Conservation (phyloP, 1,284 basidiomycete species). For the Cryptococcus neoformans region DNA sequence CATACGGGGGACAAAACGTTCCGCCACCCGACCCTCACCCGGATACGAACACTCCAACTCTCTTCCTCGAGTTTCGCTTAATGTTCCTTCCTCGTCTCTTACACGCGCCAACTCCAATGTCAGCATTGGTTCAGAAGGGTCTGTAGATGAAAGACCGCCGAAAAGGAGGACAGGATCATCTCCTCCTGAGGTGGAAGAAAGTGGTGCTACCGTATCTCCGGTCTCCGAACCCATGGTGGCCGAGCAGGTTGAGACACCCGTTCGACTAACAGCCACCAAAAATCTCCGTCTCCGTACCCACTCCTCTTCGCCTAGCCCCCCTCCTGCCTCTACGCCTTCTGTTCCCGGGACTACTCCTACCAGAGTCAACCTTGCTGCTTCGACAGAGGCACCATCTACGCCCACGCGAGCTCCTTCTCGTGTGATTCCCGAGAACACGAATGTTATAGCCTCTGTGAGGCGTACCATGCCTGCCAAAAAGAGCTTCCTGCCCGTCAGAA, state of each 20-base stretch:
- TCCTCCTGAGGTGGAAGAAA: neutral
- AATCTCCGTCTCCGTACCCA: constrained; percentile 9
- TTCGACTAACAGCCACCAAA: neutral
- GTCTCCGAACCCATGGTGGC: neutral
- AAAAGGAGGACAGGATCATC: constrained; percentile 6
- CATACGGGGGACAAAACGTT: constrained; percentile 17
- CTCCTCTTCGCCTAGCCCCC: constrained; percentile 1
- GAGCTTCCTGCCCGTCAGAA: constrained; percentile 14
- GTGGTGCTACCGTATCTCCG: constrained; percentile 3
- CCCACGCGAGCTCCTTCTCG: too few relatives aligned
- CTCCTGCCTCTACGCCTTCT: neutral
- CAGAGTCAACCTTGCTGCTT: neutral
- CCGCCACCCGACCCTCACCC: constrained; percentile 4
- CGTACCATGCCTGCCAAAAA: constrained; percentile 5
- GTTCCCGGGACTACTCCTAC: neutral
- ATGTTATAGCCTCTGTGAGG: neutral
- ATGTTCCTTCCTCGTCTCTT: neutral
- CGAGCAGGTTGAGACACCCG: constrained; percentile 1
- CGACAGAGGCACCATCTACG: too few relatives aligned
- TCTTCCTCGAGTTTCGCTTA: constrained; percentile 3
- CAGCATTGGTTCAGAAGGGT: constrained; percentile 12
- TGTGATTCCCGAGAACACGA: too few relatives aligned
- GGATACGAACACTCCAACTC: neutral
- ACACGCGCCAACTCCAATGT: constrained; percentile 9
- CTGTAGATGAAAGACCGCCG: constrained; percentile 10